Evolutionary conservation across 345 rosid genomes (phyloP).

Genomic region (Euclidium syriacum): DNA sequence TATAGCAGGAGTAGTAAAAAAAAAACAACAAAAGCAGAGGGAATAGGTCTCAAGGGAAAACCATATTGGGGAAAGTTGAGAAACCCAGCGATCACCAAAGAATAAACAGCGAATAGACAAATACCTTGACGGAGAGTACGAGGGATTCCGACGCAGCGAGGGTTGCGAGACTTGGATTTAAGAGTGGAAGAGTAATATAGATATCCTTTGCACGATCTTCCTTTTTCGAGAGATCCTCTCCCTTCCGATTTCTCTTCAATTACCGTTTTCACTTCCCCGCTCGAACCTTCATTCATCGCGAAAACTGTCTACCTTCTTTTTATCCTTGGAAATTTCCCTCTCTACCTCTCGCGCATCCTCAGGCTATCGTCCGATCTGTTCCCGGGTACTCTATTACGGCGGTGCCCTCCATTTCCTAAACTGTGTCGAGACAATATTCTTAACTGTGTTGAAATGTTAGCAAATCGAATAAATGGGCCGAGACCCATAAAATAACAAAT

Average conservation of each 20-base stretch:
- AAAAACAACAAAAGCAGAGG: background rate
- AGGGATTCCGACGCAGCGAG: constrained; percentile 71
- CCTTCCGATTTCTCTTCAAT: constrained; percentile 11
- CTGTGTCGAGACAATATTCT: background rate
- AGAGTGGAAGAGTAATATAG: constrained; percentile 51
- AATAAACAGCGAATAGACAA: background rate
- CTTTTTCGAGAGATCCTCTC: constrained; percentile 31
- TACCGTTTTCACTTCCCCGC: constrained; percentile 26
- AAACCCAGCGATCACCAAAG: background rate
- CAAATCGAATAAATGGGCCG: background rate
- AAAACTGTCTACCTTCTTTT: background rate
- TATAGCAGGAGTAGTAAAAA: background rate
- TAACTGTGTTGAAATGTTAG: background rate
- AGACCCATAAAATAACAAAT: constrained; percentile 48
- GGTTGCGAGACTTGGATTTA: constrained; percentile 49
- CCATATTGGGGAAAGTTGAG: background rate
- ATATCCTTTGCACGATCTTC: constrained; percentile 64
- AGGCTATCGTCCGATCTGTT: constrained; percentile 9
- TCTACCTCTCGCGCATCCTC: constrained; percentile 13
- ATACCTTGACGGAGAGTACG: constrained; percentile 47
- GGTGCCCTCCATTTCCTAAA: constrained; percentile 7
- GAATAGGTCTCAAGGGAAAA: background rate
- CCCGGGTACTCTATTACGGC: background rate
- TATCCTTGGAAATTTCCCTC: background rate
- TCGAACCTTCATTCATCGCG: constrained; percentile 25